Evolutionary conservation across 371 early-diverging fungal genomes (phyloP).

Genomic region (Massospora cicadina): DNA sequence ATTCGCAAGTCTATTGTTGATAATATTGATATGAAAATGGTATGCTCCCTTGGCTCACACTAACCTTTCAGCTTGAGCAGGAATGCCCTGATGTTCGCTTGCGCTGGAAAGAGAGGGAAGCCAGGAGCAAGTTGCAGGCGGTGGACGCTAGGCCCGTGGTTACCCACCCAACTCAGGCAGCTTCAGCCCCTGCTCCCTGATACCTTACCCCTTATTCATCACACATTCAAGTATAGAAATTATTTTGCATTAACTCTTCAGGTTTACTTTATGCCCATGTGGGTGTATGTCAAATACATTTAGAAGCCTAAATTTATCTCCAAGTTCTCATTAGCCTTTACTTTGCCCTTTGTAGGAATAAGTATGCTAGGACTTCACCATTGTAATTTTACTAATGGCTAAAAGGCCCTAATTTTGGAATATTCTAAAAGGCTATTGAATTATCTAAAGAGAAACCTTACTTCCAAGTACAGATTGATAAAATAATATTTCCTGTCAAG

Average conservation of each 20-base stretch:
- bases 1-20: slow-evolving; percentile 61
- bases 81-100: neutral
- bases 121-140: neutral
- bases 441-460: no score
- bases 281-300: no score
- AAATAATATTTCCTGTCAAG: no score
- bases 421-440: no score
- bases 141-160: neutral
- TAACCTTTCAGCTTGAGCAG: neutral
- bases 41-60: slow-evolving; percentile 13
- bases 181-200: neutral
- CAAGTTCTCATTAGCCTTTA: no score
- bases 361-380: no score
- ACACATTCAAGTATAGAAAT: neutral
- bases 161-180: neutral
- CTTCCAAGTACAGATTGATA: no score
- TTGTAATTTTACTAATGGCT: no score
- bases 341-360: no score
- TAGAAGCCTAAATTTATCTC: no score
- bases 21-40: slow-evolving; percentile 46
- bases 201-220: neutral
- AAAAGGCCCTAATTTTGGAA: no score
- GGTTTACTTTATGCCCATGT: no score
- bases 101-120: slow-evolving; percentile 1
- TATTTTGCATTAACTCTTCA: neutral